A percentile compares a stretch with the other conserved stretches of the same genome.
phyloP scores from a whole-genome alignment of 2,329 filamentous ascomycete species.

The Teratosphaeriaceae sp. region DNA sequence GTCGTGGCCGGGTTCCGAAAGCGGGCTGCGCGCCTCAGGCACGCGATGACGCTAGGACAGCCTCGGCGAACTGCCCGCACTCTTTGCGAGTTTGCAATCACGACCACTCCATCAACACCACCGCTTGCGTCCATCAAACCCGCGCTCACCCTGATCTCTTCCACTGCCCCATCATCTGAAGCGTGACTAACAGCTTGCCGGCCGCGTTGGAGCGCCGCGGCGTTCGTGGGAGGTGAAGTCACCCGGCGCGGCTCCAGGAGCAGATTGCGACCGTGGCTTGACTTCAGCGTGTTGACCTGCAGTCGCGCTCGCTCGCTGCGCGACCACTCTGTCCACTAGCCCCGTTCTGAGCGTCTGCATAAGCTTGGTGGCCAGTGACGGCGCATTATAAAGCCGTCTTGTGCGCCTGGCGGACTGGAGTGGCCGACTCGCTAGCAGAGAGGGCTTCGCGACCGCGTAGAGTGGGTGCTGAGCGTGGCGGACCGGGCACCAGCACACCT shows the following conservation, averaged over 20 bases:
- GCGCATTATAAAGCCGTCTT: constrained; percentile 4
- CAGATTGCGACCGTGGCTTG: constrained; percentile 12
- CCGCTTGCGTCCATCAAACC: not conserved
- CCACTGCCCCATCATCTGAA: not conserved
- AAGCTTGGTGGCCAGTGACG: constrained; percentile 5
- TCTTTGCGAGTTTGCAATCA: no score
- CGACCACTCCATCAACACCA: not conserved
- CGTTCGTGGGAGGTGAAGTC: not conserved
- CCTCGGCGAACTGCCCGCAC: not conserved
- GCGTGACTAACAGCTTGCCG: constrained; percentile 2
- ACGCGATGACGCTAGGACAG: no score
- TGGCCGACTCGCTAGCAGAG: not conserved
- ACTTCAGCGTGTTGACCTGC: not conserved
- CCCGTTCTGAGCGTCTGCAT: constrained; percentile 5
- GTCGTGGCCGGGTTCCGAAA: no score
- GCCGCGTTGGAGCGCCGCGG: not conserved
- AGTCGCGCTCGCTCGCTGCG: not conserved
- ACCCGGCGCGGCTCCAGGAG: not conserved
- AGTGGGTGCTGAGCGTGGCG: constrained; percentile 1
- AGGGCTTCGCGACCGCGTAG: not conserved
- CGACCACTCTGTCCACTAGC: constrained; percentile 4
- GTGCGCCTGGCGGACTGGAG: constrained; percentile 5
- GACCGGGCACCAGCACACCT: not conserved
- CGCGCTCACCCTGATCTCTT: not conserved
- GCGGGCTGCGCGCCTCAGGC: no score